Conservation (phyloP, 345 rosid species). For the Moricandia arvensis region DNA sequence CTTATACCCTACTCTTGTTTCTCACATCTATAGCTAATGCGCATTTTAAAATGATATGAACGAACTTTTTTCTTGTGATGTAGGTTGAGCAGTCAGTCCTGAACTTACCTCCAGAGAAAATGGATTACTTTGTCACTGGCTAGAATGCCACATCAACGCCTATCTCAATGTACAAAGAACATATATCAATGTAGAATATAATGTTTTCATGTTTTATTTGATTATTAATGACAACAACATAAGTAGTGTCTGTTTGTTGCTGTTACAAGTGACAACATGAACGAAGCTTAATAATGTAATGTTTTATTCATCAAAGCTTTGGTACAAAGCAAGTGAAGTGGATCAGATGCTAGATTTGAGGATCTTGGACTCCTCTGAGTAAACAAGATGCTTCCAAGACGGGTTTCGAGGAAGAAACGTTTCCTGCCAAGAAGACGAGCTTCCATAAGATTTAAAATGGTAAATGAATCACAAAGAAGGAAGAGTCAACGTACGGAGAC, state of each 20-base stretch:
- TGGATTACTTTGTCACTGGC: conserved; percentile 89
- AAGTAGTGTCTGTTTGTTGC: conserved; percentile 11
- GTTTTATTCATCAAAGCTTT: neutral
- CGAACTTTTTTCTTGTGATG: neutral
- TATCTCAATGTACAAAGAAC: conserved; percentile 23
- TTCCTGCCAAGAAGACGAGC: conserved; percentile 45
- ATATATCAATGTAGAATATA: conserved; percentile 19
- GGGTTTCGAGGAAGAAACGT: conserved; percentile 77
- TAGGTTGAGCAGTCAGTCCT: conserved; percentile 78
- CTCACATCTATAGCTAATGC: neutral
- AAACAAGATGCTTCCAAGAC: conserved; percentile 50
- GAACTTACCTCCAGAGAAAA: conserved; percentile 90
- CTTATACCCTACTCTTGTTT: neutral
- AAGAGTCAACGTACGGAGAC: conserved; percentile 40
- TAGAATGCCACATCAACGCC: conserved; percentile 27
- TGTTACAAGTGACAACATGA: conserved; percentile 14
- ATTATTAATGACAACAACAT: neutral
- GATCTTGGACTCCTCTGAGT: conserved; percentile 38
- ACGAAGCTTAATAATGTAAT: conserved; percentile 7
- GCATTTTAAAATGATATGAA: neutral
- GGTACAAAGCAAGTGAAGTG: neutral
- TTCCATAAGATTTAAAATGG: neutral
- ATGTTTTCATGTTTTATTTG: neutral
- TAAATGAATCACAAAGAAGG: neutral
- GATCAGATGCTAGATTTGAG: conserved; percentile 43